Conservation (phyloP, 768 basidiomycete species). For the Tremella fuciformis region DNA sequence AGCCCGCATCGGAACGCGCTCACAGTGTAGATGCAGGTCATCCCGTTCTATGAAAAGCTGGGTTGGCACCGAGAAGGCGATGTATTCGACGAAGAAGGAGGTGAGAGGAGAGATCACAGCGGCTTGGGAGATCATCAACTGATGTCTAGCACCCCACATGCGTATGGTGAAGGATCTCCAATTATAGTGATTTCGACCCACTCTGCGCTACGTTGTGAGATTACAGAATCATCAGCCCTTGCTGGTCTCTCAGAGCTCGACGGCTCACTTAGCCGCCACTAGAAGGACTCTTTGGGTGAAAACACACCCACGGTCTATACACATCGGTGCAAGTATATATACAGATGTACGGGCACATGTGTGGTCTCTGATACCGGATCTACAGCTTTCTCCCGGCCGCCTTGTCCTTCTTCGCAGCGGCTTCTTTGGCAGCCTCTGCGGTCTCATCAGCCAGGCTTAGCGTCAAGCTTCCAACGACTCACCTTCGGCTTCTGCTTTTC, state of each 20-base stretch:
- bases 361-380: no score
- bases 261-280: no score
- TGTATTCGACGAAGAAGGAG: constrained; percentile 47
- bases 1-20: no score
- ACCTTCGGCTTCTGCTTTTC: constrained; percentile 88
- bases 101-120: constrained; percentile 30
- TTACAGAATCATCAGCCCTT: no score
- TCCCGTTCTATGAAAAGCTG: constrained; percentile 42
- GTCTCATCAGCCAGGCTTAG: constrained; percentile 7
- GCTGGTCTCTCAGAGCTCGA: no score
- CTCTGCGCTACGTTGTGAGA: no score
- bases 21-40: constrained; percentile 28
- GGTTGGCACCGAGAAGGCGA: constrained; percentile 42
- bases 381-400: constrained; percentile 14
- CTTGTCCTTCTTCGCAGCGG: constrained; percentile 45
- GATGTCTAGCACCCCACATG: neutral
- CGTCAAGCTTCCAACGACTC: constrained; percentile 16
- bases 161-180: constrained; percentile 18
- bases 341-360: no score
- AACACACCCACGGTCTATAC: no score
- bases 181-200: no score
- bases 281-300: no score
- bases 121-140: neutral
- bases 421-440: constrained; percentile 42
- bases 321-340: no score